These are phyloP conservation scores for Aspergillus spinulosporus DNA, from an alignment of 2,329 filamentous ascomycete species.

Conservation along the genomic window DNA sequence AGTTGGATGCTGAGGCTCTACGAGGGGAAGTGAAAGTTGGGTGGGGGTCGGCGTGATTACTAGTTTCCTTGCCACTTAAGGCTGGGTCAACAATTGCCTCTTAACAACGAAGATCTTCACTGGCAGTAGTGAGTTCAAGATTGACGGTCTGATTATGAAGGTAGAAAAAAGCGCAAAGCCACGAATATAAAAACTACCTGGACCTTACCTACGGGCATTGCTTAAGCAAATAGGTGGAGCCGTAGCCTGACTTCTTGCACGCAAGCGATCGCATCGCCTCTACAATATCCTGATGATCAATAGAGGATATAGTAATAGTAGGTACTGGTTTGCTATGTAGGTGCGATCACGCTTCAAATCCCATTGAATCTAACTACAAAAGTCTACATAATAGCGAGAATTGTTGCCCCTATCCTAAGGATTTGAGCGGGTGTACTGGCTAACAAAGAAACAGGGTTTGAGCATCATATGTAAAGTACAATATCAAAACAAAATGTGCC, in stretches of 20 bases:
- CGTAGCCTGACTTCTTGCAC: constrained; percentile 19
- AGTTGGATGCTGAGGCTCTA: constrained; percentile 1
- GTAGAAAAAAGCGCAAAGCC: background rate
- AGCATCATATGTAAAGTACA: constrained; percentile 29
- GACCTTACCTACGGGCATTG: background rate
- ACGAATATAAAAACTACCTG: background rate
- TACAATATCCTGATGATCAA: background rate
- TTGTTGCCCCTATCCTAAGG: constrained; percentile 18
- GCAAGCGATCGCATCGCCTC: constrained; percentile 1
- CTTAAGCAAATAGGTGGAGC: constrained; percentile 14
- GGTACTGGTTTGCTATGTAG: background rate
- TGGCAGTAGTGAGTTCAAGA: background rate
- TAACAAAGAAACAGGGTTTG: constrained; percentile 12
- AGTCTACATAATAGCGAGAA: constrained; percentile 24
- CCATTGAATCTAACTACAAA: constrained; percentile 30
- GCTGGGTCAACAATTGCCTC: background rate
- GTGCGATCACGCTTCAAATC: constrained; percentile 18
- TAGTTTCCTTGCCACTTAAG: constrained; percentile 9
- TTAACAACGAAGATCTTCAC: background rate
- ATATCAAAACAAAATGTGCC: constrained; percentile 30
- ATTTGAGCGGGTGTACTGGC: constrained; percentile 22
- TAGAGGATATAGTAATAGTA: too few relatives aligned
- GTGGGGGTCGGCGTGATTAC: constrained; percentile 7
- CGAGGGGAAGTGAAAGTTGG: constrained; percentile 4
- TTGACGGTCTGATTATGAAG: background rate